A percentile compares a stretch with the other conserved stretches of the same genome.
Evolutionary conservation across 805 yeast genomes (phyloP).

Genomic region (Saccharomycopsis fermentans): DNA sequence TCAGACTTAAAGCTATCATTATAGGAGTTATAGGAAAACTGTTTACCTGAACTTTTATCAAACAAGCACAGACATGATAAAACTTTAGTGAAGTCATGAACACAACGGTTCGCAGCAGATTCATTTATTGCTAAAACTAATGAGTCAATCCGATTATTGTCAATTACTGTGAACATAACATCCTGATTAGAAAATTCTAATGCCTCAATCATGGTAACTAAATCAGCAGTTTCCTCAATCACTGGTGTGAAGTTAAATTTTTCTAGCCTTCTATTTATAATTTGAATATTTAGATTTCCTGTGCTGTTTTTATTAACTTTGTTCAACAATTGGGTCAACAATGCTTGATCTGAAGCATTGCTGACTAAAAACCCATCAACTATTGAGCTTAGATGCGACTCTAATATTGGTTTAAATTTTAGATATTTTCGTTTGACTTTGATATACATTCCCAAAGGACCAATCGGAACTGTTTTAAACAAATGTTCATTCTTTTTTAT

Average conservation of each 20-base stretch:
- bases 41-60: conserved; percentile 35
- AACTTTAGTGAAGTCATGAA: conserved; percentile 30
- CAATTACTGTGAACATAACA: conserved; percentile 55
- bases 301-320: conserved; percentile 48
- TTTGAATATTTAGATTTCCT: conserved; percentile 28
- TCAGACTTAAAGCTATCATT: conserved; percentile 41
- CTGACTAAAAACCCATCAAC: conserved; percentile 57
- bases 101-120: conserved; percentile 37
- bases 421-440: conserved; percentile 43
- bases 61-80: conserved; percentile 33
- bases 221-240: conserved; percentile 24
- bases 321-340: conserved; percentile 12
- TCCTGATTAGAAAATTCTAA: conserved; percentile 45
- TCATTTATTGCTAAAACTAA: conserved; percentile 43
- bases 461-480: conserved; percentile 51
- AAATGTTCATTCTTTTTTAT: conserved; percentile 10
- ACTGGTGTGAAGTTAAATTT: conserved; percentile 36
- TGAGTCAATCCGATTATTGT: conserved; percentile 48
- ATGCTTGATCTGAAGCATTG: background rate
- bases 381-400: conserved; percentile 38
- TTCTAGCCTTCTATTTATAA: conserved; percentile 47
- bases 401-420: conserved; percentile 53
- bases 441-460: conserved; percentile 67
- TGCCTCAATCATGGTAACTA: conserved; percentile 48
- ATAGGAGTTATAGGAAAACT: conserved; percentile 27